Evolutionary conservation across 257 asterid species (phyloP), one percentile per base, ranked within the genome.

Genomic region (Hygrophila difformis): DNA sequence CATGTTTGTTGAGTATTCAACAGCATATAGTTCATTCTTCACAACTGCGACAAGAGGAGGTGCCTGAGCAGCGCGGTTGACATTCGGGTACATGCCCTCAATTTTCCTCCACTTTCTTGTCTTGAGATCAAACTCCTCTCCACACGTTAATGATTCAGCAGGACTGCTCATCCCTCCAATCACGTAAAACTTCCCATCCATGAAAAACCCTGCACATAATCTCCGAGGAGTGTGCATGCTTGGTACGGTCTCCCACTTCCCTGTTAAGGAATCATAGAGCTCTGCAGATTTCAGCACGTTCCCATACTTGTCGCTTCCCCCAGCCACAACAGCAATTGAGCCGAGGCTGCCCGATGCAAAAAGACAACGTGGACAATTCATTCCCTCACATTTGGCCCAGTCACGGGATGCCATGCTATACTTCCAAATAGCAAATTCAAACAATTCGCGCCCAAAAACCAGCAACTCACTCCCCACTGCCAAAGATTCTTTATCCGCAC

Each of bases 1-100:
- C 94, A 82, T 82, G 65, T 87, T 87, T 28, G 93, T 79, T 36
- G 60, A 58, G 67, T 82, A 82, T 59, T 86, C 96, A 23, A 86
- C 82, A 3, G 79, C 93, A 36, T 82, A 86, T 13, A 82, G 84
- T 47, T 69, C 71, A 66, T 86, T 71, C 26, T 71, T 66, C 29
- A 82, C 93, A 19, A 86, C 96, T 12, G 96, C 96, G 42, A 86
- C 89, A 38, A 86, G 94, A 12, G 96, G 96, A 12, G 96, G 96
- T 13, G 96, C 96, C 55, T 82, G 94, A 6, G 94, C 89, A 38
- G 87, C 94, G 39, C 77, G 73, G 53, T 70, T 79, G 17, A 82
- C 82, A n/a, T 77, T 74, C 4, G 96, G 96, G 49, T 72, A 82
- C 93, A 86, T 79, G 22, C 75, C 77, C 68, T 74, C 84, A 3